These are phyloP conservation scores for Penicillium sp. DNA, from an alignment of 2,329 filamentous ascomycete genomes.

Conservation along the genomic window DNA sequence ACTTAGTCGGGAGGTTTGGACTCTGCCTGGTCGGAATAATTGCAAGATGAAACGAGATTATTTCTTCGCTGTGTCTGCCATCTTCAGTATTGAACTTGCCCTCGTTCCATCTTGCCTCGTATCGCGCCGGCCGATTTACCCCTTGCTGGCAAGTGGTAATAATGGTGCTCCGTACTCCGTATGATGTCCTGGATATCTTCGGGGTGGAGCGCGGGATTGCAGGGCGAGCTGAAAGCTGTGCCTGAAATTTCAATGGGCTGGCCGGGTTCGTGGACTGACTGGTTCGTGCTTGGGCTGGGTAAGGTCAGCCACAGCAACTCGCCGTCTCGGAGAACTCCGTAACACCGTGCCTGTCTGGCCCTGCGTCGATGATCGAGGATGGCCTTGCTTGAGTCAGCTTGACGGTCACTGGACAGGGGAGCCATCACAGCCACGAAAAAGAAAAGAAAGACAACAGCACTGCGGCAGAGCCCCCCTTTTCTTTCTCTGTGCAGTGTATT, in stretches of 20 bases:
- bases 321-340: not conserved
- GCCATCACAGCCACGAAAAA: slow-evolving; percentile 13
- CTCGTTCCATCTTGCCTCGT: not conserved
- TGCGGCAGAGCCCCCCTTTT: slow-evolving; percentile 1
- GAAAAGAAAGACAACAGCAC: not conserved
- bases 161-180: not conserved
- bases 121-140: not conserved
- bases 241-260: too few species aligned
- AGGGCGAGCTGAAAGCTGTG: not conserved
- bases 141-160: not conserved
- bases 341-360: not conserved
- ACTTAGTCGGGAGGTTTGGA: too few species aligned
- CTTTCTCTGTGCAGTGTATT: not conserved
- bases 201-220: not conserved
- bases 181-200: not conserved
- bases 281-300: not conserved
- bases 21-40: not conserved
- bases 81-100: not conserved
- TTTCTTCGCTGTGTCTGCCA: not conserved
- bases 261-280: not conserved
- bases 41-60: not conserved
- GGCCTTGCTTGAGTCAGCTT: not conserved
- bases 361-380: not conserved
- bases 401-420: not conserved
- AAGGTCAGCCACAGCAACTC: not conserved